Evolutionary conservation across 2,329 filamentous ascomycete genomes (phyloP).

Genomic region (Fusarium domesticum): DNA sequence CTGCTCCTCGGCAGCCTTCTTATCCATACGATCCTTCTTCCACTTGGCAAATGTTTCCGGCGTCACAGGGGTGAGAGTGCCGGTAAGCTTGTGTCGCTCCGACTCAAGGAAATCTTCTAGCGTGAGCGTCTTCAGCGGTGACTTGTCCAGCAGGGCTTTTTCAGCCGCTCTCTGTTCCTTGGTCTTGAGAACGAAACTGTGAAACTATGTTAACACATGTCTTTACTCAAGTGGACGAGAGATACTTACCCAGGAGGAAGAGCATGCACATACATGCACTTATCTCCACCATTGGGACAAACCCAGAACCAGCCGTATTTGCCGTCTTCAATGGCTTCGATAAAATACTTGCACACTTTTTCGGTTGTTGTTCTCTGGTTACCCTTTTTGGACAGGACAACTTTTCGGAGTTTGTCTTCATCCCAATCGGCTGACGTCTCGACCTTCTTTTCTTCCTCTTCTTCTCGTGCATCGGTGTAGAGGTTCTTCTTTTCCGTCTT

Average conservation of each 20-base stretch:
- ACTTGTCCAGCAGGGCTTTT: constrained; percentile 95
- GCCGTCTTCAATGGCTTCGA: constrained; percentile 93
- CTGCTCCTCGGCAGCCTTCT: constrained; percentile 93
- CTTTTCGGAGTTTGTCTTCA: constrained; percentile 87
- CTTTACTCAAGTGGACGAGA: background rate
- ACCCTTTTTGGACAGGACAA: constrained; percentile 93
- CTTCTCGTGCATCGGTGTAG: constrained; percentile 78
- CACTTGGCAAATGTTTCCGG: constrained; percentile 91
- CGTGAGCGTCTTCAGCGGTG: constrained; percentile 87
- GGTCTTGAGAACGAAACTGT: constrained; percentile 91
- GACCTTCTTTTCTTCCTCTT: constrained; percentile 69
- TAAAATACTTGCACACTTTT: constrained; percentile 99
- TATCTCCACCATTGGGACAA: constrained; percentile 93
- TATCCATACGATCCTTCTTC: constrained; percentile 91
- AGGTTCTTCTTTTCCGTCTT: constrained; percentile 91
- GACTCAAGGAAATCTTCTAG: constrained; percentile 97
- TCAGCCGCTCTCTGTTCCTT: constrained; percentile 95
- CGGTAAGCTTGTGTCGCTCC: constrained; percentile 91
- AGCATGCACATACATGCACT: constrained; percentile 98
- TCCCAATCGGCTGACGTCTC: constrained; percentile 98
- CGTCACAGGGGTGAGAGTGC: constrained; percentile 88
- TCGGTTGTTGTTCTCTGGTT: constrained; percentile 95
- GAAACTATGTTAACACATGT: constrained; percentile 23
- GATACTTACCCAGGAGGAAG: constrained; percentile 82
- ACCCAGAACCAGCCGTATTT: constrained; percentile 99